phyloP scores from a whole-genome alignment of 176 grass and related monocot genomes.

The Saccharum officinarum region DNA sequence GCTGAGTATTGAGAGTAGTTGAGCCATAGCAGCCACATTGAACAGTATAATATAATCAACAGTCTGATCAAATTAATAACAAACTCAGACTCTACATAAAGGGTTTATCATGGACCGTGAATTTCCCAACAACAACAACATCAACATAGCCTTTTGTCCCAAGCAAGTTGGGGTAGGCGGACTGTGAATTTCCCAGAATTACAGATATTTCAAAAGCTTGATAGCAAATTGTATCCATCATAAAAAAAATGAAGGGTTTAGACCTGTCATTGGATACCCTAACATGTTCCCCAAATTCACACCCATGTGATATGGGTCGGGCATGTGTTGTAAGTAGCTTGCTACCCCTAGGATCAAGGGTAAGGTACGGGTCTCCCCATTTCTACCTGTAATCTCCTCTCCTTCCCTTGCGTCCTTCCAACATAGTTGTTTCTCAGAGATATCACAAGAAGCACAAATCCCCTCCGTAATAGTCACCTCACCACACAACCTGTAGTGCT shows the following conservation, averaged over 20 bases:
- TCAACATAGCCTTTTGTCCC: too few species aligned
- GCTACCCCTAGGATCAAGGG: not conserved
- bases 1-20: not conserved
- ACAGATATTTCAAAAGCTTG: not conserved
- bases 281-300: not conserved
- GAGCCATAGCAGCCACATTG: not conserved
- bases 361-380: not conserved
- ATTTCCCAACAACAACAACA: too few species aligned
- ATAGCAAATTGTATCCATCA: not conserved
- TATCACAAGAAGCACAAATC: not conserved
- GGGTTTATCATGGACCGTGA: not conserved
- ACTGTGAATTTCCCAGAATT: not conserved
- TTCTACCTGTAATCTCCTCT: not conserved
- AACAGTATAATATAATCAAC: not conserved
- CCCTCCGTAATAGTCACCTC: not conserved
- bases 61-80: not conserved
- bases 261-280: not conserved
- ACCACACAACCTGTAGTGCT: too few species aligned
- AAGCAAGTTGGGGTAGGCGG: too few species aligned
- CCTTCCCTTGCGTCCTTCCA: not conserved
- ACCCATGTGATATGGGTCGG: not conserved
- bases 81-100: not conserved
- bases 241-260: not conserved
- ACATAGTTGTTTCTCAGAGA: not conserved
- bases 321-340: not conserved